Percentiles rank a stretch among this genome's conserved stretches.
phyloP scores from a whole-genome alignment of 148 eudicot species.

The Camellia granthamiana region DNA sequence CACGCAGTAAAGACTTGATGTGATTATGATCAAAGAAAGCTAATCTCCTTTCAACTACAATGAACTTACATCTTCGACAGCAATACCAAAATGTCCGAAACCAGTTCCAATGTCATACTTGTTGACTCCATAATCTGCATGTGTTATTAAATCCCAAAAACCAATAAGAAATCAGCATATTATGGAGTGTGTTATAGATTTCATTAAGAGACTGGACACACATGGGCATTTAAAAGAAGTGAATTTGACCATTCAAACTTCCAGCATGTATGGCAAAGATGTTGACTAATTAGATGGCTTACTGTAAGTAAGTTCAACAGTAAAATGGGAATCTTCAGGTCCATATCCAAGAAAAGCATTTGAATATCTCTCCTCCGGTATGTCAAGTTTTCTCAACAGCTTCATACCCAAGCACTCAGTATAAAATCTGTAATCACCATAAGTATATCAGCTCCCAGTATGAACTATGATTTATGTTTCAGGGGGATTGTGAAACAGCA shows the following conservation, averaged over 20 bases:
- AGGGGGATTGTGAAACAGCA: conserved; percentile 9
- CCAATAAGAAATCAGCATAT: conserved; percentile 2
- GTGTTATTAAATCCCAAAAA: conserved; percentile 1
- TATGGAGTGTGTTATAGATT: neutral
- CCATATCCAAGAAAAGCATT: conserved; percentile 95
- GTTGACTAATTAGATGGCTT: conserved; percentile 24
- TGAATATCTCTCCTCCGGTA: conserved; percentile 74
- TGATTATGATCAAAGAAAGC: neutral
- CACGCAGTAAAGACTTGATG: neutral
- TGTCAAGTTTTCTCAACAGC: conserved; percentile 66
- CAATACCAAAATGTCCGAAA: conserved; percentile 85
- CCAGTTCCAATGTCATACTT: conserved; percentile 87
- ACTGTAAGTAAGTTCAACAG: conserved; percentile 87
- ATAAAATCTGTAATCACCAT: conserved; percentile 54
- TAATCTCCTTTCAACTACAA: neutral
- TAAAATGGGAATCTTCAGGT: conserved; percentile 75
- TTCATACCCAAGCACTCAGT: conserved; percentile 92
- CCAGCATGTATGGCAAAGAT: neutral
- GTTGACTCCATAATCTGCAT: conserved; percentile 82
- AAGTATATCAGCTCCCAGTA: conserved; percentile 19
- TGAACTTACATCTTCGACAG: conserved; percentile 72
- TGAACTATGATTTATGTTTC: neutral
- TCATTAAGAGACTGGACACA: neutral
- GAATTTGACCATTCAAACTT: neutral
- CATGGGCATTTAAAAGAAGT: neutral